Percentiles rank a stretch among this genome's conserved stretches.
Conservation (phyloP, 495 filamentous ascomycete species). For the Aspergillus sclerotiicarbonarius region DNA sequence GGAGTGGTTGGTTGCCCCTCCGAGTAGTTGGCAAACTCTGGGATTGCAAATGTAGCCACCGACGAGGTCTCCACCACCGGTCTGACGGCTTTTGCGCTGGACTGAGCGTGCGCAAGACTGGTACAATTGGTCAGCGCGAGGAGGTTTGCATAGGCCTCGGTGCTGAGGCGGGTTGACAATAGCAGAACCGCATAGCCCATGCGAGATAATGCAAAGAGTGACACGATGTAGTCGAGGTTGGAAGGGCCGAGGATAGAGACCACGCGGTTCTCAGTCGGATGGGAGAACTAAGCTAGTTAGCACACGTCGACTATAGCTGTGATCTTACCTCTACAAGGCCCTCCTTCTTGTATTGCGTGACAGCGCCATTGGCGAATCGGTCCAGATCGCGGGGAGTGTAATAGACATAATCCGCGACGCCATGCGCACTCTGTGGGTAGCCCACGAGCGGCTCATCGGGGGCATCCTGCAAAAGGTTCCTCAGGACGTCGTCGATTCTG, state of each 20-base stretch:
- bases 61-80: conserved; percentile 17
- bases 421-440: conserved; percentile 16
- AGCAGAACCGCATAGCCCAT: conserved; percentile 55
- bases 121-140: conserved; percentile 44
- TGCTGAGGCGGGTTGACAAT: conserved; percentile 55
- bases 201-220: conserved; percentile 54
- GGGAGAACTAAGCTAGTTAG: neutral
- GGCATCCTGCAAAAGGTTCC: conserved; percentile 8
- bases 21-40: conserved; percentile 11
- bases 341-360: neutral
- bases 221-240: conserved; percentile 53
- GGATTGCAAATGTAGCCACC: conserved; percentile 7
- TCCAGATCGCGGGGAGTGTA: conserved; percentile 16
- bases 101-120: conserved; percentile 28
- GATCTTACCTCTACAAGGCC: conserved; percentile 10
- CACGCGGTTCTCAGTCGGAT: conserved; percentile 20
- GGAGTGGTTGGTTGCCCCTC: neutral
- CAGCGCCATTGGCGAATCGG: conserved; percentile 14
- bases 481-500: conserved; percentile 14
- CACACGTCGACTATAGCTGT: neutral
- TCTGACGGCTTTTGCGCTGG: conserved; percentile 19
- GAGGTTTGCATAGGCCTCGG: conserved; percentile 47
- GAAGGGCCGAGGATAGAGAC: conserved; percentile 52
- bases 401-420: conserved; percentile 13
- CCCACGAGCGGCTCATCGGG: conserved; percentile 14